Evolutionary conservation across 176 grass and related monocot genomes (phyloP).

Genomic region (Avena eriantha): DNA sequence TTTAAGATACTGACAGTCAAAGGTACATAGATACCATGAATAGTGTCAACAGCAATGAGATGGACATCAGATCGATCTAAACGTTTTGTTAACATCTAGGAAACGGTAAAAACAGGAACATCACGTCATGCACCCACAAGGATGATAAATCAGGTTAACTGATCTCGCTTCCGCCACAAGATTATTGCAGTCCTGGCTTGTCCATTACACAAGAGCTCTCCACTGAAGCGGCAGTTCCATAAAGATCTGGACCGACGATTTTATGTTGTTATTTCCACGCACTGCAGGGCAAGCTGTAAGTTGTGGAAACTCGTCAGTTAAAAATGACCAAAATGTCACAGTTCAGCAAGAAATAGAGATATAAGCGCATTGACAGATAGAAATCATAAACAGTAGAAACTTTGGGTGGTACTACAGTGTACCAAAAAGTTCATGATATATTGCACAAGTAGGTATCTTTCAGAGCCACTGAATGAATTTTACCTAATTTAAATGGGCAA

Average conservation of each 20-base stretch:
- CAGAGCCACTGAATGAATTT: neutral
- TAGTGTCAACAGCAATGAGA: slow-evolving; percentile 9
- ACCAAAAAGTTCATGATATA: neutral
- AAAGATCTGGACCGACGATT: neutral
- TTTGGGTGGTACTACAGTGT: neutral
- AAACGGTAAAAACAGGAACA: slow-evolving; percentile 55
- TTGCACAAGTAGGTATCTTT: neutral
- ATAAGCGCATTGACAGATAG: neutral
- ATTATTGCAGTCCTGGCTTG: slow-evolving; percentile 48
- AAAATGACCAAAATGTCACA: neutral
- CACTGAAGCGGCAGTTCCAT: slow-evolving; percentile 14
- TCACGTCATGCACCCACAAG: slow-evolving; percentile 60
- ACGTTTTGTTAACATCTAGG: slow-evolving; percentile 43
- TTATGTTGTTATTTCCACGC: slow-evolving; percentile 42
- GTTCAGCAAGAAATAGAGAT: no score
- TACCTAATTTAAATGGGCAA: neutral
- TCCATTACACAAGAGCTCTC: slow-evolving; percentile 25
- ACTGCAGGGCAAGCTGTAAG: slow-evolving; percentile 49
- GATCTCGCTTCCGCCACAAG: slow-evolving; percentile 59
- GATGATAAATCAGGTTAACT: slow-evolving; percentile 58
- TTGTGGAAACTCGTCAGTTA: neutral
- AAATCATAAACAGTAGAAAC: neutral
- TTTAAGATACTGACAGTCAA: slow-evolving; percentile 32
- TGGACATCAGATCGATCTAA: slow-evolving; percentile 21
- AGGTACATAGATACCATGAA: slow-evolving; percentile 32